phyloP scores from a whole-genome alignment of 345 rosid genomes.

The Carallia pectinifolia region DNA sequence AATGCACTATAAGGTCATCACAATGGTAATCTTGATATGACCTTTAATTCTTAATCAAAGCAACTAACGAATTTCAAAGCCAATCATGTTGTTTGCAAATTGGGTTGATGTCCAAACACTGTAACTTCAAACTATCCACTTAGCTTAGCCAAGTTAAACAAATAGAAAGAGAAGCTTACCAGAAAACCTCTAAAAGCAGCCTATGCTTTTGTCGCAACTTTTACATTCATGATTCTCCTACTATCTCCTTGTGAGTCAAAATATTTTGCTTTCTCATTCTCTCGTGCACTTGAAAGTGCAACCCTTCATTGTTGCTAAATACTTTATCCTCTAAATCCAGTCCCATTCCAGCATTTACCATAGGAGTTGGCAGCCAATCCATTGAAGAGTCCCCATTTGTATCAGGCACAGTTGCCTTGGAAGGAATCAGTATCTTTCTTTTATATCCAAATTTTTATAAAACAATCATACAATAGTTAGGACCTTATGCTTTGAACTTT shows the following conservation, averaged over 20 bases:
- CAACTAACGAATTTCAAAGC: too few species aligned
- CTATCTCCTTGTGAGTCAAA: conserved; percentile 38
- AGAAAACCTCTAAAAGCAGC: conserved; percentile 71
- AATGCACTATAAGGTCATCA: too few species aligned
- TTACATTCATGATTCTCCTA: conserved; percentile 43
- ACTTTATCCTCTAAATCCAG: conserved; percentile 25
- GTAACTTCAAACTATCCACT: background rate
- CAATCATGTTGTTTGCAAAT: background rate
- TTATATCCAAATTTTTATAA: conserved; percentile 47
- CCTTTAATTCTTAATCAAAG: too few species aligned
- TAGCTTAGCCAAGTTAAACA: background rate
- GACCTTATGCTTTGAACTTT: background rate
- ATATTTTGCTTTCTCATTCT: conserved; percentile 9
- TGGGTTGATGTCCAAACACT: background rate
- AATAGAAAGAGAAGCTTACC: conserved; percentile 39
- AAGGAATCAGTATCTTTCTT: conserved; percentile 36
- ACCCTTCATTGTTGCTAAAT: conserved; percentile 23
- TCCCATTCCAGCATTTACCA: conserved; percentile 23
- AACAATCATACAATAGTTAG: conserved; percentile 16
- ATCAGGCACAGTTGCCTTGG: conserved; percentile 39
- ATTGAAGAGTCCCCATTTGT: conserved; percentile 31
- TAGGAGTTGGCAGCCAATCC: conserved; percentile 27
- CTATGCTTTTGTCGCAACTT: conserved; percentile 64
- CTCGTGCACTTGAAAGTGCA: conserved; percentile 17
- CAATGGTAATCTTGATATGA: too few species aligned